A percentile compares a stretch with the other conserved stretches of the same genome.
Evolutionary conservation across 1,284 basidiomycete species (phyloP).

Genomic region (Heterobasidion occidentale): DNA sequence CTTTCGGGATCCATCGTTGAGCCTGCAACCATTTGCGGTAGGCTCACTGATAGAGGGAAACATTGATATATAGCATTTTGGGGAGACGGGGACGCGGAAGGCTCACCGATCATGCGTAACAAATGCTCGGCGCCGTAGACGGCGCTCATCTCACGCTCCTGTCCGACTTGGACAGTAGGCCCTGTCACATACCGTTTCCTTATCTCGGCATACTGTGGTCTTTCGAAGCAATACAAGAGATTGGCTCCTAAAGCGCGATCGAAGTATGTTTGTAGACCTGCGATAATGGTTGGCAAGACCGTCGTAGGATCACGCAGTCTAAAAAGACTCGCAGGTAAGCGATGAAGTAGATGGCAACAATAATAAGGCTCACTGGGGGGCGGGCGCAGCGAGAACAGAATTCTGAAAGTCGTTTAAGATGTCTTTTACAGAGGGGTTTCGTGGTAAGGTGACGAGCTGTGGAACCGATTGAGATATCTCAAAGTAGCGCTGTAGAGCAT

Average conservation of each 20-base stretch:
- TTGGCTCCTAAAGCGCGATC: constrained; percentile 88
- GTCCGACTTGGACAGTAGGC: constrained; percentile 56
- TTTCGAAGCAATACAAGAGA: constrained; percentile 90
- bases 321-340: not conserved
- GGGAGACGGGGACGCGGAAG: not conserved
- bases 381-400: constrained; percentile 44
- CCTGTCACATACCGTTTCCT: constrained; percentile 73
- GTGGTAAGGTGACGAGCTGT: constrained; percentile 82
- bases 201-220: constrained; percentile 84
- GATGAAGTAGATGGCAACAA: constrained; percentile 26
- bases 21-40: constrained; percentile 79
- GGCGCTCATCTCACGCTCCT: constrained; percentile 81
- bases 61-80: not conserved
- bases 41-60: constrained; percentile 36
- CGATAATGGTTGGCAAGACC: constrained; percentile 74
- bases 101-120: constrained; percentile 79
- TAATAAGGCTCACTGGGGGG: constrained; percentile 32
- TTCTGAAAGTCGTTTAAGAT: constrained; percentile 77
- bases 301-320: constrained; percentile 58
- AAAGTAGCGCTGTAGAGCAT: not conserved
- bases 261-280: constrained; percentile 92
- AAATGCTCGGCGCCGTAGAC: constrained; percentile 96
- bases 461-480: not conserved
- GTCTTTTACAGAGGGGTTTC: constrained; percentile 74
- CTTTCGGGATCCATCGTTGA: constrained; percentile 91